Base-by-base conservation (phyloP, 257 asterid species). In the Nicotiana sylvestris region DNA sequence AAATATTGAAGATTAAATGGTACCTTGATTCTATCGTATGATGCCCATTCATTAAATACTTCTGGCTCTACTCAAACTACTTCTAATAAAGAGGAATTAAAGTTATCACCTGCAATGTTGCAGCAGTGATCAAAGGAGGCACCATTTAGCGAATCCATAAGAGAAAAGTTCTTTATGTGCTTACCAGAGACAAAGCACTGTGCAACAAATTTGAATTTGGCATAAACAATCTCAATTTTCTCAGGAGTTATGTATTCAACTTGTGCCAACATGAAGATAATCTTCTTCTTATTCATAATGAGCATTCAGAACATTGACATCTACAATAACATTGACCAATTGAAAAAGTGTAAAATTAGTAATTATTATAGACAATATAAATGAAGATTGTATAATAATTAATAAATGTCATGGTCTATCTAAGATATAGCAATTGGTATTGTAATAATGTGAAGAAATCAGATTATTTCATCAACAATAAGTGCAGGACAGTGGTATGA, bases 151-250 rank as follows among this genome's bases (percentile, higher is more conserved):
- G 43, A 76, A 25, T 82, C 76, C 55, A 53, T 68, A 25, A 37
- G 30, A 67, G 30, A 55, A 49, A 56, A 33, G 60, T 66, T 61
- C 5, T 15, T 77, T 35, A 83, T 83, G 29, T 77, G 80, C 97
- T 84, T 87, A 95, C 99, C 99, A 69, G 92, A 89, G 80, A 95
- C 88, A 62, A 95, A 95, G 88, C 99, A 95, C 86, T 95, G 99
- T 5, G 97, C 95, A 67, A 92, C 84, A 82, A 91, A 95, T 86
- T 91, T 95, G 91, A 97, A 93, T 88, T 91, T 95, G 62, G 97
- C 98, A 84, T 93, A 95, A 76, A 93, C 95, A 76, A 92, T 95
- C 89, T 95, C 98, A 66, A 95, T 91, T 90, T 95, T 95, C 91
- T 95, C 99, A n/a, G 99, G 97, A 16, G 99, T 98, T 85, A 95